These are phyloP conservation scores for Aphanomyces stellatus DNA, from an alignment of 352 stramenopile genomes.

Conservation along the genomic window DNA sequence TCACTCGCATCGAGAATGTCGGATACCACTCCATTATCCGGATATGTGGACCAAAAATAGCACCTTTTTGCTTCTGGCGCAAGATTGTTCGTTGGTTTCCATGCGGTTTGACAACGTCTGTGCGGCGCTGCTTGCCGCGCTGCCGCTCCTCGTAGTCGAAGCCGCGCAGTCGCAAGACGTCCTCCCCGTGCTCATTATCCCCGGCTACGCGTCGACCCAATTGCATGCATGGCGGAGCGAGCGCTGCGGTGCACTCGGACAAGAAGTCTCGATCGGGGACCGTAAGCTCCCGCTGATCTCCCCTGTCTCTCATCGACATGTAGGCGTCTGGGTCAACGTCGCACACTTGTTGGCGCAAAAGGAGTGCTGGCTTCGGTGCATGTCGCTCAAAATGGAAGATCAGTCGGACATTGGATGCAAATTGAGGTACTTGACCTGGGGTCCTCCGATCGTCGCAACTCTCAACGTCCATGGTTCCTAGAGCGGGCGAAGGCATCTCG, in stretches of 20 bases:
- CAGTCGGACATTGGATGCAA: conserved; percentile 70
- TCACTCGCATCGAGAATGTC: too few relatives aligned
- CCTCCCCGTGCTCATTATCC: conserved; percentile 53
- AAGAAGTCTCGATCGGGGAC: conserved; percentile 66
- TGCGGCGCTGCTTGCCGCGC: neutral
- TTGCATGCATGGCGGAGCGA: conserved; percentile 60
- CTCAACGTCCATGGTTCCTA: too few relatives aligned
- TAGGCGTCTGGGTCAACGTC: conserved; percentile 64
- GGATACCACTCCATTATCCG: too few relatives aligned
- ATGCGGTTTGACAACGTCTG: neutral
- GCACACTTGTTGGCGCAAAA: conserved; percentile 57
- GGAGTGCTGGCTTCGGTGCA: conserved; percentile 69
- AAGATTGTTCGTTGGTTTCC: too few relatives aligned
- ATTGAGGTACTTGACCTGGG: conserved; percentile 41
- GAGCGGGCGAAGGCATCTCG: conserved; percentile 43
- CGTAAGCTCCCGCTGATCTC: conserved; percentile 25
- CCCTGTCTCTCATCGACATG: neutral
- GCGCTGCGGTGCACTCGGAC: conserved; percentile 69
- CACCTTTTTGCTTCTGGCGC: too few relatives aligned
- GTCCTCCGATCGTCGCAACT: too few relatives aligned
- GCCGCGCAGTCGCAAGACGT: neutral
- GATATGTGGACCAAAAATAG: too few relatives aligned
- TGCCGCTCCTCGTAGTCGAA: neutral
- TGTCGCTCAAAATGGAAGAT: conserved; percentile 58
- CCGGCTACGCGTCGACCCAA: conserved; percentile 70